Base-by-base conservation (phyloP, 192 early-diverging fungal species). In the Mortierella antarctica region DNA sequence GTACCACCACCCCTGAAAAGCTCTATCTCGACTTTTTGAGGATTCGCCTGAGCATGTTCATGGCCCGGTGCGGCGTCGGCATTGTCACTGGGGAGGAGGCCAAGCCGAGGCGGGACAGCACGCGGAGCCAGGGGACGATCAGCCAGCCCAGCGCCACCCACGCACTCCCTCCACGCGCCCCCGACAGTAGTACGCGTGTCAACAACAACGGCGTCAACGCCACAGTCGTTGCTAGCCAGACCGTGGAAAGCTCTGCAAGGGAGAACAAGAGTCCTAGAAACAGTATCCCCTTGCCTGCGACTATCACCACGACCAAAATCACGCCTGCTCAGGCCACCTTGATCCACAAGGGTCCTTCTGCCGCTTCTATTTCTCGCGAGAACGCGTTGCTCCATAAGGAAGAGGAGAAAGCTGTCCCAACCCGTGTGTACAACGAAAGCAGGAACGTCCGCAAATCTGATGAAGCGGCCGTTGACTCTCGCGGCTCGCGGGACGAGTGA, bases 1-100 rank as follows among this genome's bases (percentile, higher is more conserved):
- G 70, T 14, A 63, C 69, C 0, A 76, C 73, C 1, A 76, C 73
- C 2, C 82, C 82, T 8, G 73, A 74, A 47, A 74, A 76, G 46
- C n/a, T 83, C 18, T 83, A 83, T 11, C 65, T 76, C 10, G 82
- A 83, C 5, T 75, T 83, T 11, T 50, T 83, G 52, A 59, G 73
- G 82, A 74, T 74, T 21, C 68, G 82, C 1, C 14, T 83, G 46
- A 63, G 82, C 23, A 83, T 83, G 82, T 83, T 74, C 61, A 62
- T 83, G 82, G 82, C 82, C 5, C 64, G 82, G 12, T 83, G 82
- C 49, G 82, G 82, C 5, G 82, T 76, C 20, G 82, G 74, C 39
- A 65, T 83, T n/a, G 57, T 76, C 5, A 83, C 77, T 5, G 77
- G 77, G 2, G 77, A 72, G 9, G 77, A 80, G 21, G 62, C 21